Base-by-base conservation (phyloP, 371 early-diverging fungal genomes). In the Syncephalis plumigaleata region DNA sequence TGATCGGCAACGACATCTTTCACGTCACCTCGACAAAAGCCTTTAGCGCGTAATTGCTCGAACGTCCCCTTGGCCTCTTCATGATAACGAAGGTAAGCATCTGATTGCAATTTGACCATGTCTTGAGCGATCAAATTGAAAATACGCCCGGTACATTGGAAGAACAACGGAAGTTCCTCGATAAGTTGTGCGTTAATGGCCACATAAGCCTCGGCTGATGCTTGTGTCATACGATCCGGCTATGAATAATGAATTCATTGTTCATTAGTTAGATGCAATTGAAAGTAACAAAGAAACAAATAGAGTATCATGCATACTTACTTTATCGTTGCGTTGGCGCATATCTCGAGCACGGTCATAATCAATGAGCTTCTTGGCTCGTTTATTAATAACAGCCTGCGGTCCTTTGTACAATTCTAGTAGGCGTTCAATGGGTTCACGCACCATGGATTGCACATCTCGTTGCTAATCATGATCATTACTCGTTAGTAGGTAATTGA, bases 101-200 rank as follows among this genome's bases (percentile, higher is more conserved):
- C 58, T 25, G 65, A 56, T 49, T 87, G 88, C 9, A 83, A 66
- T 25, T 55, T 59, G 9, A 71, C 70, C 23, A 81, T 65, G 20
- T 72, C 68, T 42, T 63, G 61, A 3, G 77, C 55, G 8, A 83
- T 63, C 23, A 70, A 48, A 36, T 81, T 75, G 50, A 84, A 69
- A 56, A 77, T 81, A 44, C 68, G 61, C 0, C 59, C 58, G 0
- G 76, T 75, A 36, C 83, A 52, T 13, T 50, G 55, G 27, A 81
- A 60, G 46, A 85, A 80, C 37, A 57, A 58, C 1, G 88, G 88
- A 11, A 88, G 55, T 51, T 88, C 84, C 24, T 84, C 83, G 20
- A 76, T 59, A 8, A 88, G 64, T 45, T 88, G 83, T 4, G 70
- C 80, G 53, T 84, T 80, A 52, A 88, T 75, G 1, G 80, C 71